These are phyloP conservation scores for Pachysandra terminalis DNA, from an alignment of 164 flowering plant species.

Conservation along the genomic window DNA sequence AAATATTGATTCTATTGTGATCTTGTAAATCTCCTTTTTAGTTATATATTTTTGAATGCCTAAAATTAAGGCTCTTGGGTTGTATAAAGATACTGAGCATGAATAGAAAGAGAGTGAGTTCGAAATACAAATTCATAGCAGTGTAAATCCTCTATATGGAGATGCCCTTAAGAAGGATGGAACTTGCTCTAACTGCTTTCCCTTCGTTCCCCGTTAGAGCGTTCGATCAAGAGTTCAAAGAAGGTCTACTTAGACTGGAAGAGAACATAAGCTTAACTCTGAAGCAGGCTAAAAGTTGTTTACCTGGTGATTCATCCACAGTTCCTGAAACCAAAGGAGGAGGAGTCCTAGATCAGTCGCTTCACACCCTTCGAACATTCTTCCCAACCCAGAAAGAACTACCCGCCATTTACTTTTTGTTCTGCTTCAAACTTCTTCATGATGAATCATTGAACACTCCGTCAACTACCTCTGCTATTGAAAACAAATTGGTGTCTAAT, in stretches of 20 bases:
- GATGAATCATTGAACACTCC: conserved; percentile 16
- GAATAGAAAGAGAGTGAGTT: no score
- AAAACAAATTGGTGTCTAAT: background rate
- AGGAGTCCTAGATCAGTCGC: conserved; percentile 20
- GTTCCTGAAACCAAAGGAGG: conserved; percentile 31
- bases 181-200: conserved; percentile 41
- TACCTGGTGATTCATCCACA: conserved; percentile 30
- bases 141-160: no score
- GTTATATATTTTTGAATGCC: no score
- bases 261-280: conserved; percentile 28
- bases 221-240: conserved; percentile 30
- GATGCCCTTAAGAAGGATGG: conserved; percentile 66
- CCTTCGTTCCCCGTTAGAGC: conserved; percentile 32
- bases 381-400: conserved; percentile 35
- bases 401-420: conserved; percentile 72
- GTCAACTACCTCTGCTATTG: background rate
- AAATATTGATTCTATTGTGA: no score
- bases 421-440: conserved; percentile 57
- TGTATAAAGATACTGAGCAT: no score
- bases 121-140: no score
- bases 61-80: no score
- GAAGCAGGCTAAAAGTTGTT: conserved; percentile 27
- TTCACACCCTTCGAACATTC: conserved; percentile 35
- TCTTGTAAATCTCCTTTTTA: no score
- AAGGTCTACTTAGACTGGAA: conserved; percentile 21